phyloP scores from a whole-genome alignment of 208 protist genomes.

The Phytomonas francai region DNA sequence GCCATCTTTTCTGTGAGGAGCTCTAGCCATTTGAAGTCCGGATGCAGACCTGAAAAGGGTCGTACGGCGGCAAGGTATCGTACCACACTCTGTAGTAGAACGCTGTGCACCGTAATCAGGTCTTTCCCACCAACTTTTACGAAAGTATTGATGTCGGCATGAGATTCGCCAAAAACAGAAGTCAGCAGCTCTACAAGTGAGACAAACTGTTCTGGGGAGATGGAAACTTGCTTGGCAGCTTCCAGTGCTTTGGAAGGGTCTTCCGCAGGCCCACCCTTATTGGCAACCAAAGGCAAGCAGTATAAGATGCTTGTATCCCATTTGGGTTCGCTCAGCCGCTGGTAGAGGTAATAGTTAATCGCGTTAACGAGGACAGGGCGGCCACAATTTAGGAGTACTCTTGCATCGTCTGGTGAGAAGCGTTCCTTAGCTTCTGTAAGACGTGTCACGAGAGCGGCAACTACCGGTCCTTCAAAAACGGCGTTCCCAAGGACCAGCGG shows the following conservation, averaged over 20 bases:
- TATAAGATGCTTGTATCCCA: slow-evolving; percentile 71
- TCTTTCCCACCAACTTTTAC: slow-evolving; percentile 43
- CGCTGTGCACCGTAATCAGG: slow-evolving; percentile 17
- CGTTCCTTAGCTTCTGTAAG: slow-evolving; percentile 27
- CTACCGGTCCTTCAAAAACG: slow-evolving; percentile 28
- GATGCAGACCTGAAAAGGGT: slow-evolving; percentile 25
- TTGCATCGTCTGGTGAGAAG: slow-evolving; percentile 66
- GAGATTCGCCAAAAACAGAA: slow-evolving; percentile 36
- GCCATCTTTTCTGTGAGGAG: slow-evolving; percentile 28
- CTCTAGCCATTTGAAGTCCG: slow-evolving; percentile 46
- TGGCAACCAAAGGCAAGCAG: slow-evolving; percentile 42
- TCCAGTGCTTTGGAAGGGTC: slow-evolving; percentile 45
- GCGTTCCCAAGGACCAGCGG: slow-evolving; percentile 26
- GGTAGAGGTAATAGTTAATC: slow-evolving; percentile 35
- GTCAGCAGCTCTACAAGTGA: slow-evolving; percentile 54
- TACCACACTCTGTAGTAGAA: slow-evolving; percentile 22
- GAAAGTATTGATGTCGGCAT: slow-evolving; percentile 39
- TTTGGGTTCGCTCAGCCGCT: slow-evolving; percentile 44
- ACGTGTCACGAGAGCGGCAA: slow-evolving; percentile 33
- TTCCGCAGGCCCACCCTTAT: slow-evolving; percentile 2
- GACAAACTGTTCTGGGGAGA: slow-evolving; percentile 70
- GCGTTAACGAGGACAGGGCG: slow-evolving; percentile 32
- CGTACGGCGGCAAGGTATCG: slow-evolving; percentile 58
- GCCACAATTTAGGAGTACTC: slow-evolving; percentile 32
- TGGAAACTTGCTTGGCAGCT: slow-evolving; percentile 40